These are phyloP conservation scores for Perilla frutescens DNA, from an alignment of 257 asterid species.

Conservation along the genomic window DNA sequence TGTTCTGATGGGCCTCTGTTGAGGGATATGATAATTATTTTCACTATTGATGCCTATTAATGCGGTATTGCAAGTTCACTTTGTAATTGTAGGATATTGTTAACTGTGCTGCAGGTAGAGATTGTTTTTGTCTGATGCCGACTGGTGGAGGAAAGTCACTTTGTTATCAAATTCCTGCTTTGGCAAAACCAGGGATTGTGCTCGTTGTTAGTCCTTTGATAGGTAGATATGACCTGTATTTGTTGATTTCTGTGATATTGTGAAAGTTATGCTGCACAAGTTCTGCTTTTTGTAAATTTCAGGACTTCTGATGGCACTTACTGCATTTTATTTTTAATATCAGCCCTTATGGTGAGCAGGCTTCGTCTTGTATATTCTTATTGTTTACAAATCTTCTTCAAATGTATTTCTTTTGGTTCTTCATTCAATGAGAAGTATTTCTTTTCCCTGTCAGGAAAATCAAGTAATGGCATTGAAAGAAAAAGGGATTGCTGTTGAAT, in stretches of 20 bases:
- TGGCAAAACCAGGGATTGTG: conserved; percentile 86
- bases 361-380: conserved; percentile 18
- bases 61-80: not conserved
- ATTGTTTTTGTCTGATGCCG: conserved; percentile 97
- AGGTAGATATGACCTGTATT: conserved; percentile 62
- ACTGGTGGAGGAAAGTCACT: conserved; percentile 99
- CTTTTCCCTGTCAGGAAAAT: conserved; percentile 65
- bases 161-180: conserved; percentile 93
- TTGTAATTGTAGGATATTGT: conserved; percentile 8
- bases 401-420: conserved; percentile 19
- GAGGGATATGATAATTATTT: conserved; percentile 15
- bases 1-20: conserved; percentile 5
- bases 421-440: conserved; percentile 14
- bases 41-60: not conserved
- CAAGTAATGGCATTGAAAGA: conserved; percentile 86
- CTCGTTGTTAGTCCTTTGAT: conserved; percentile 96
- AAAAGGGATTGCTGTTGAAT: conserved; percentile 86
- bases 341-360: conserved; percentile 89
- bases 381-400: not conserved
- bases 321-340: conserved; percentile 35
- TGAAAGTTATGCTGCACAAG: conserved; percentile 58
- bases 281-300: conserved; percentile 47
- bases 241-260: conserved; percentile 32
- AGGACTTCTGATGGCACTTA: conserved; percentile 48
- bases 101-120: conserved; percentile 64